These are phyloP conservation scores for Epipyxis sp. DNA, from an alignment of 108 stramenopile genomes.

Conservation along the genomic window DNA sequence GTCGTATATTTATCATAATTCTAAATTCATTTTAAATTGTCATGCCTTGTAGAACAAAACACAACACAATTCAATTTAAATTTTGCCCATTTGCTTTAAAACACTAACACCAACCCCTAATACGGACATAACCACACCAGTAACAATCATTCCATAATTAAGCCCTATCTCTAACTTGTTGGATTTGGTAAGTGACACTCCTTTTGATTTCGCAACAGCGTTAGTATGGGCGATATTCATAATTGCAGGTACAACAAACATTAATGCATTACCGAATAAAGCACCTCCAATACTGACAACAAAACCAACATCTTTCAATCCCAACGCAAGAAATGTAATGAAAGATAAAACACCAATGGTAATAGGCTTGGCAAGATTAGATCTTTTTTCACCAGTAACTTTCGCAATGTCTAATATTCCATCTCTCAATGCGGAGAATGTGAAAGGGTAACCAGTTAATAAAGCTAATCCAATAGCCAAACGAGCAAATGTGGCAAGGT, in stretches of 20 bases:
- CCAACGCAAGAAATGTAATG: slow-evolving; percentile 61
- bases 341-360: slow-evolving; percentile 52
- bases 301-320: slow-evolving; percentile 79
- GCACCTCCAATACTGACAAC: slow-evolving; percentile 78
- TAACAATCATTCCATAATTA: not conserved
- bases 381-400: slow-evolving; percentile 57
- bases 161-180: not conserved
- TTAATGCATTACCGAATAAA: slow-evolving; percentile 68
- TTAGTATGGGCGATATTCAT: slow-evolving; percentile 43
- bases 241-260: slow-evolving; percentile 74
- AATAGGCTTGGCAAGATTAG: slow-evolving; percentile 51
- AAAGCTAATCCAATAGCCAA: slow-evolving; percentile 83
- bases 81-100: not conserved
- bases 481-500: slow-evolving; percentile 75
- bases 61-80: too few relatives aligned
- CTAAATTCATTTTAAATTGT: too few relatives aligned
- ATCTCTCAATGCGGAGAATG: slow-evolving; percentile 80
- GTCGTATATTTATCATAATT: too few relatives aligned
- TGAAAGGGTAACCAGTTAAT: slow-evolving; percentile 80
- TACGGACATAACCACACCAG: slow-evolving; percentile 22
- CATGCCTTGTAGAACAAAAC: too few relatives aligned
- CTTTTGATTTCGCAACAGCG: not conserved
- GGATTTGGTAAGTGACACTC: not conserved
- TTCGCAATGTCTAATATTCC: slow-evolving; percentile 74
- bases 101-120: slow-evolving; percentile 7